Conservation (phyloP, 768 basidiomycete genomes). For the Solioccasus polychromus region DNA sequence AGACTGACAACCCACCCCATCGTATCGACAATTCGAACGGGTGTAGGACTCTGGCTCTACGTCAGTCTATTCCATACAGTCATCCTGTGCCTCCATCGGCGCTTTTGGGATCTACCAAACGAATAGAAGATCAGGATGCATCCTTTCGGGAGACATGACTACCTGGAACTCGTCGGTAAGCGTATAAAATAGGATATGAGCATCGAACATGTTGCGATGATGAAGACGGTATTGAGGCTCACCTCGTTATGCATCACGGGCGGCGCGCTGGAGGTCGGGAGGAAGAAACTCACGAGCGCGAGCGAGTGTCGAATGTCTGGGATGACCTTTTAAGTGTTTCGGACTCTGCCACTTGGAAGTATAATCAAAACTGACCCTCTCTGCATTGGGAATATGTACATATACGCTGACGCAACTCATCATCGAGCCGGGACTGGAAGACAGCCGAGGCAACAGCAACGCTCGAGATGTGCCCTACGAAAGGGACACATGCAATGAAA, state of each 20-base stretch:
- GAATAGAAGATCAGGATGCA: no score
- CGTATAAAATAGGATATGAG: conserved; percentile 4
- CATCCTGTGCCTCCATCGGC: no score
- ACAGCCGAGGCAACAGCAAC: conserved; percentile 16
- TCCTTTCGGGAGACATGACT: no score
- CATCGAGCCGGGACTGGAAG: conserved; percentile 14
- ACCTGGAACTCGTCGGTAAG: conserved; percentile 7
- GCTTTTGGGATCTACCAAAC: no score
- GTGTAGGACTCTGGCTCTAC: no score
- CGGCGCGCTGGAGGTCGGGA: conserved; percentile 7
- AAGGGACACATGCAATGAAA: background rate
- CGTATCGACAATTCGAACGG: no score
- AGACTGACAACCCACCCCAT: no score
- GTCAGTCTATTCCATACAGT: no score
- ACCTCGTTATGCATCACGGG: conserved; percentile 7
- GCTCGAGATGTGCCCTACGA: conserved; percentile 11
- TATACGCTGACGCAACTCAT: conserved; percentile 9
- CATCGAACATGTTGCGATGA: conserved; percentile 5
- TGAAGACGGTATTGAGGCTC: conserved; percentile 9
- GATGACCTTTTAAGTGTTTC: conserved; percentile 13
- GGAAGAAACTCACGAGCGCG: conserved; percentile 11
- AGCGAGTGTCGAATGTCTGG: conserved; percentile 13
- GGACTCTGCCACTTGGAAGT: background rate
- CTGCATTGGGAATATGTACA: conserved; percentile 6
- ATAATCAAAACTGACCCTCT: conserved; percentile 6